Evolutionary conservation across 1,139 yeast species (phyloP), one percentile per base, ranked within the genome.

Genomic region (Hyphopichia khmerensis): DNA sequence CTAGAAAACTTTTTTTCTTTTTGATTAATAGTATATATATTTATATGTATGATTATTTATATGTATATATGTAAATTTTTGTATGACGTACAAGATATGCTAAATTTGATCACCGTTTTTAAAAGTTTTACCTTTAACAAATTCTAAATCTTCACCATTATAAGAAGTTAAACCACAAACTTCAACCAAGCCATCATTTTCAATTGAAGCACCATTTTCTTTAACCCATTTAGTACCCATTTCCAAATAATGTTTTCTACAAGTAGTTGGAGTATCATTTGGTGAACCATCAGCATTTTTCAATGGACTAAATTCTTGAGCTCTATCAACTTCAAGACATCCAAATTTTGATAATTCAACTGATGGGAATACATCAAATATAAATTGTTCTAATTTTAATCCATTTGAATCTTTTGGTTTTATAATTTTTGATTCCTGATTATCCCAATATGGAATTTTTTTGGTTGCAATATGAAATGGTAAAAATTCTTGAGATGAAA

Each of bases 391-490:
- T 55, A 95, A 75, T 65, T 95, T 95, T 57, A 91, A 82, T 38
- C 98, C 99, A 60, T 95, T 93, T 41, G 95, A 87, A 44, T 72
- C 77, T 3, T 73, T 56, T 16, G 98, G 97, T 53, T 79, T 81
- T 33, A 70, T 56, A 35, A 67, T 62, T 42, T 70, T 63, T 30
- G 84, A 84, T 1, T 77, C 64, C 5, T 33, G n/a, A 10, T 57
- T 64, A 55, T 83, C 79, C 44, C 79, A 75, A 47, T 68, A 67
- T 7, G 90, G 82, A 49, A 95, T 89, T 70, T 91, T 93, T 77
- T 95, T 95, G 62, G 76, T 79, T 26, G 99, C 99, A 59, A 91
- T 81, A 64, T 95, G 99, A 71, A 85, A 91, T 17, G 98, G 98
- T 54, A 95, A 75, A 56, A 65, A 74, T 43, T 80, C 73, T 57